These are phyloP conservation scores for Penicillium verrucosum DNA, from an alignment of 2,329 filamentous ascomycete species.

Conservation along the genomic window DNA sequence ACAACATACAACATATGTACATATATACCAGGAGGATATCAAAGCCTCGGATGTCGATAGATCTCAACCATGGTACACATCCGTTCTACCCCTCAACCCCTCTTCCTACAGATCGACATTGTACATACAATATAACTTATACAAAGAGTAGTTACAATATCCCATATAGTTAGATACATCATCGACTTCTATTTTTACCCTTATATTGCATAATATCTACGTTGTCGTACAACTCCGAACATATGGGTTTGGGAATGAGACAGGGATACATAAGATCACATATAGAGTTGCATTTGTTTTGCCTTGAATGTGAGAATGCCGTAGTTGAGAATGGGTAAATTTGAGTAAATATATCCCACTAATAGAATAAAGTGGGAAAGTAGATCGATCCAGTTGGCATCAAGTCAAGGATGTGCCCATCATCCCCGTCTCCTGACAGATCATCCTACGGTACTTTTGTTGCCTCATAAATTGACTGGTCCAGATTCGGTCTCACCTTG, in stretches of 20 bases:
- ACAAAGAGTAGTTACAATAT: too few species aligned
- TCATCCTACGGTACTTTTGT: conserved; percentile 9
- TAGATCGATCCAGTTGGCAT: neutral
- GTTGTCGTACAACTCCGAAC: conserved; percentile 19
- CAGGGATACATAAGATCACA: conserved; percentile 14
- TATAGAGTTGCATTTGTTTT: conserved; percentile 2
- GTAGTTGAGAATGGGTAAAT: neutral
- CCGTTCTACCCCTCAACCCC: conserved; percentile 11
- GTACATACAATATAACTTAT: neutral
- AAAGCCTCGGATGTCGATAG: neutral
- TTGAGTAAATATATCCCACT: neutral
- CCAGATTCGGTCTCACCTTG: conserved; percentile 5
- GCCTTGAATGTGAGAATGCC: neutral
- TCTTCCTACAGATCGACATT: neutral
- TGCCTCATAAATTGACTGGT: conserved; percentile 12
- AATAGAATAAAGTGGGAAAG: neutral
- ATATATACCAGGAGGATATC: neutral
- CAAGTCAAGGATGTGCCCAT: neutral
- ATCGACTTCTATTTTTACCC: neutral
- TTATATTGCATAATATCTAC: neutral
- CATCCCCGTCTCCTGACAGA: conserved; percentile 1
- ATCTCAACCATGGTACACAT: conserved; percentile 23
- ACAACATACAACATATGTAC: too few species aligned
- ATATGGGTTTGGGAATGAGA: conserved; percentile 19
- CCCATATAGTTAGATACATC: too few species aligned